phyloP scores from a whole-genome alignment of 805 yeast species.

The Limtongia smithiae region DNA sequence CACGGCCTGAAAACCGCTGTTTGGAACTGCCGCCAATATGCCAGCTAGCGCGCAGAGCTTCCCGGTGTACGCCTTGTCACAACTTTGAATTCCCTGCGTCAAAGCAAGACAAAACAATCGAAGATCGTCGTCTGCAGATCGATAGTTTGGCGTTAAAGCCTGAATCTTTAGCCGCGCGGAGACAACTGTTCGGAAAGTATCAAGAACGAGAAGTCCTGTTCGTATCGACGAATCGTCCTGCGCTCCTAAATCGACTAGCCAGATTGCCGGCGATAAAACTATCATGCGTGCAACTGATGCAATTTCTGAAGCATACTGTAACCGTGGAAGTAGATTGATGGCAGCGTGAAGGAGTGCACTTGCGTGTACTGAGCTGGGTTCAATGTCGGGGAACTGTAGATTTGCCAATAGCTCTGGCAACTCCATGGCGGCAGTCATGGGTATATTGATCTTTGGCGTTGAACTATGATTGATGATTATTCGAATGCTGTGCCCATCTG shows the following conservation, averaged over 20 bases:
- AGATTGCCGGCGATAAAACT: constrained; percentile 18
- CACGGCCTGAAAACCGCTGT: neutral
- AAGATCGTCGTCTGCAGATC: neutral
- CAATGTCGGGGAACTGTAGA: constrained; percentile 16
- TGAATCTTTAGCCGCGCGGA: constrained; percentile 2
- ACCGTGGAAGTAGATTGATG: constrained; percentile 2
- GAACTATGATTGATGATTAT: too few relatives aligned
- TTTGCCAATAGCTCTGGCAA: constrained; percentile 8
- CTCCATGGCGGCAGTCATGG: constrained; percentile 7
- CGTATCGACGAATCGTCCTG: neutral
- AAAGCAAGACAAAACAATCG: constrained; percentile 7
- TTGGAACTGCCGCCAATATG: constrained; percentile 3
- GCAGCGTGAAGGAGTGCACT: constrained; percentile 5
- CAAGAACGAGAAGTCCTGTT: constrained; percentile 5
- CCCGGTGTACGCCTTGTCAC: constrained; percentile 1
- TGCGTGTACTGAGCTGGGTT: neutral
- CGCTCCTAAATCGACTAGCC: constrained; percentile 1
- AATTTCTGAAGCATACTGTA: constrained; percentile 12
- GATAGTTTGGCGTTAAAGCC: neutral
- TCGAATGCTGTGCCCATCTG: too few relatives aligned
- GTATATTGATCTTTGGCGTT: too few relatives aligned
- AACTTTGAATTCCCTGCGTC: constrained; percentile 5
- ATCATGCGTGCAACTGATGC: constrained; percentile 19
- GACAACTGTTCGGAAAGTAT: constrained; percentile 11
- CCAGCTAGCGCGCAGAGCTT: constrained; percentile 15